These are phyloP conservation scores for Penicillium paxilli DNA, from an alignment of 495 filamentous ascomycete genomes.

Conservation along the genomic window DNA sequence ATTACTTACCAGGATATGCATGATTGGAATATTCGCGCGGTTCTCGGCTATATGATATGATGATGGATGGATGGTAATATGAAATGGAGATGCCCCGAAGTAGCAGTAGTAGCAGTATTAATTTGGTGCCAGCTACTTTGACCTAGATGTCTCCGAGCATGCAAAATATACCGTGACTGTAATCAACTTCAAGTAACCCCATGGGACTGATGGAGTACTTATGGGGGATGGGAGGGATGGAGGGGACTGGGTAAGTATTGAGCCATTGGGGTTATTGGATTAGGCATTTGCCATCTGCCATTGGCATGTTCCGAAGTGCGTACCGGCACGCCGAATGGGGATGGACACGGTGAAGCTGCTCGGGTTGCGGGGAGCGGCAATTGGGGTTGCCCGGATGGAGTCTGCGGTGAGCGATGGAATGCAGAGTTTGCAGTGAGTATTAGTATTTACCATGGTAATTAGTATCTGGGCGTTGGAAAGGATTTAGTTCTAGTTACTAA, in stretches of 20 bases:
- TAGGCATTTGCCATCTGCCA: slow-evolving; percentile 4
- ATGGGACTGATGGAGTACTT: slow-evolving; percentile 1
- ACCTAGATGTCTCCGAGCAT: no score
- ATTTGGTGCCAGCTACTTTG: no score
- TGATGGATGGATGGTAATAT: background rate
- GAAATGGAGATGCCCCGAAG: no score
- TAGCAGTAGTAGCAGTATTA: background rate
- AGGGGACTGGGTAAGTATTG: slow-evolving; percentile 22
- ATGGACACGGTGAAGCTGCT: slow-evolving; percentile 34
- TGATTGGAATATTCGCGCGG: slow-evolving; percentile 10
- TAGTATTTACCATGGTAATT: no score
- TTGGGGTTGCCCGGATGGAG: slow-evolving; percentile 35
- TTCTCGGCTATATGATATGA: background rate
- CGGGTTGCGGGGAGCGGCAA: slow-evolving; percentile 26
- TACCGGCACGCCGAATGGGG: slow-evolving; percentile 13
- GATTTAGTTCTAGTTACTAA: no score
- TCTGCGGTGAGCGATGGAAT: slow-evolving; percentile 41
- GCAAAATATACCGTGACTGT: no score
- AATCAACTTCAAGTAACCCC: no score
- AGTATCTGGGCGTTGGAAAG: no score
- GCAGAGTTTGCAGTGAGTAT: background rate
- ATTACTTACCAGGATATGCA: slow-evolving; percentile 50
- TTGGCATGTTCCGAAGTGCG: background rate
- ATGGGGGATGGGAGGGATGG: no score
- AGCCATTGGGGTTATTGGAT: slow-evolving; percentile 20